These are phyloP conservation scores for Kockovaella imperatae DNA, from an alignment of 768 basidiomycete species.

Conservation along the genomic window DNA sequence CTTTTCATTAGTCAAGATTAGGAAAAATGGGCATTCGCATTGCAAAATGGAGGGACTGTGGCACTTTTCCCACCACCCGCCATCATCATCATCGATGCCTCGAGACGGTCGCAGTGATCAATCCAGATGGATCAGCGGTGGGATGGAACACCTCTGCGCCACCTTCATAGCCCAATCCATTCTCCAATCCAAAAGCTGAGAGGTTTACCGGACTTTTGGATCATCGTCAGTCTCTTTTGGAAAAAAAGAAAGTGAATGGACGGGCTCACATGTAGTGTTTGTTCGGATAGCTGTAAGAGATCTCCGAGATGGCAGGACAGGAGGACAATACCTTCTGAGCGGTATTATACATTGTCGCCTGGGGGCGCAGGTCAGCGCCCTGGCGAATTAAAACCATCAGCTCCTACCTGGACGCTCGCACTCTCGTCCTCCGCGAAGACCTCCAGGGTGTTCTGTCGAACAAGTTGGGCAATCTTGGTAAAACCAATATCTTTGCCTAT, in stretches of 20 bases:
- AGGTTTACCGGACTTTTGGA: constrained; percentile 40
- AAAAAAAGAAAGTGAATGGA: not conserved
- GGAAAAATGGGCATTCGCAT: too few species aligned
- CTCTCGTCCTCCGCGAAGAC: constrained; percentile 80
- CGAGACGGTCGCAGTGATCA: constrained; percentile 45
- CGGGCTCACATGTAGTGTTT: constrained; percentile 84
- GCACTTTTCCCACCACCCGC: not conserved
- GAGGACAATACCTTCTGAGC: constrained; percentile 62
- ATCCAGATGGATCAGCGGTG: constrained; percentile 61
- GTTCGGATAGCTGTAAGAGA: constrained; percentile 64
- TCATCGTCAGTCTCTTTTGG: constrained; percentile 36
- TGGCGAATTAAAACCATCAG: not conserved
- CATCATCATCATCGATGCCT: too few species aligned
- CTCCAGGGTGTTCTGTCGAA: constrained; percentile 62
- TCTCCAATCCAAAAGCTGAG: constrained; percentile 45
- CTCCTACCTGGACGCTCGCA: constrained; percentile 75
- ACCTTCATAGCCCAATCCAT: constrained; percentile 47
- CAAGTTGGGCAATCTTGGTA: constrained; percentile 50
- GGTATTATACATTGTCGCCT: constrained; percentile 93
- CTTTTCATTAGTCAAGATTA: too few species aligned
- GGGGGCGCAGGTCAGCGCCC: constrained; percentile 6
- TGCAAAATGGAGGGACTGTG: not conserved
- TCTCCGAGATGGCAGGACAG: constrained; percentile 57
- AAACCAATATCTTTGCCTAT: constrained; percentile 38
- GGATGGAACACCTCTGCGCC: constrained; percentile 81